Conservation (phyloP, 768 basidiomycete species). For the Dioszegia hungarica region DNA sequence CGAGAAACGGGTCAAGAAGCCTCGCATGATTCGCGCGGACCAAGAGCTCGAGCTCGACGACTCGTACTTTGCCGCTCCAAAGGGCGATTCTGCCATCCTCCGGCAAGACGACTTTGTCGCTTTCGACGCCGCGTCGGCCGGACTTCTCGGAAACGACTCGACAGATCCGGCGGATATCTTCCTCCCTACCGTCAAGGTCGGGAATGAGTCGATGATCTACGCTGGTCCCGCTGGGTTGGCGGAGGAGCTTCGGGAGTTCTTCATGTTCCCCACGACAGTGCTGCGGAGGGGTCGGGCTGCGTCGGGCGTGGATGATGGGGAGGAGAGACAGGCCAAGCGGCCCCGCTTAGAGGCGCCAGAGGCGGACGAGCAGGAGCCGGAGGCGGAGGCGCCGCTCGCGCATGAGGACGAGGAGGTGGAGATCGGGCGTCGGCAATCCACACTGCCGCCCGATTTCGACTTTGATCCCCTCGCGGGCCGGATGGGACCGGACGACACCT, state of each 20-base stretch:
- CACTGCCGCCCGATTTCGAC: background rate
- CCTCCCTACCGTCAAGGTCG: constrained; percentile 75
- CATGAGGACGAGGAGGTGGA: constrained; percentile 61
- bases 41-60: constrained; percentile 72
- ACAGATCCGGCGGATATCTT: constrained; percentile 80
- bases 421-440: constrained; percentile 59
- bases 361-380: constrained; percentile 23
- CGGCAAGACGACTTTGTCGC: constrained; percentile 76
- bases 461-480: constrained; percentile 17
- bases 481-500: background rate
- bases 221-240: constrained; percentile 68
- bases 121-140: constrained; percentile 56
- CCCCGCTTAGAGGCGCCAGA: constrained; percentile 55
- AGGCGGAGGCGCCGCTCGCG: constrained; percentile 21
- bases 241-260: constrained; percentile 75
- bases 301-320: constrained; percentile 57
- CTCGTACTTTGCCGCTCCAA: constrained; percentile 57
- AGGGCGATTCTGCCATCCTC: constrained; percentile 60
- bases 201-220: constrained; percentile 60
- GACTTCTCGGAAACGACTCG: constrained; percentile 33
- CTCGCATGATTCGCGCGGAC: constrained; percentile 60
- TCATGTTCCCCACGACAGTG: constrained; percentile 67
- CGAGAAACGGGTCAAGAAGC: constrained; percentile 59
- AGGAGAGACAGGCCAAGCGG: constrained; percentile 36
- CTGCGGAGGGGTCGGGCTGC: constrained; percentile 54